Percentiles rank a stretch among this genome's conserved stretches.
phyloP scores from a whole-genome alignment of 352 stramenopile species.

The Globisporangium heterothallicum region DNA sequence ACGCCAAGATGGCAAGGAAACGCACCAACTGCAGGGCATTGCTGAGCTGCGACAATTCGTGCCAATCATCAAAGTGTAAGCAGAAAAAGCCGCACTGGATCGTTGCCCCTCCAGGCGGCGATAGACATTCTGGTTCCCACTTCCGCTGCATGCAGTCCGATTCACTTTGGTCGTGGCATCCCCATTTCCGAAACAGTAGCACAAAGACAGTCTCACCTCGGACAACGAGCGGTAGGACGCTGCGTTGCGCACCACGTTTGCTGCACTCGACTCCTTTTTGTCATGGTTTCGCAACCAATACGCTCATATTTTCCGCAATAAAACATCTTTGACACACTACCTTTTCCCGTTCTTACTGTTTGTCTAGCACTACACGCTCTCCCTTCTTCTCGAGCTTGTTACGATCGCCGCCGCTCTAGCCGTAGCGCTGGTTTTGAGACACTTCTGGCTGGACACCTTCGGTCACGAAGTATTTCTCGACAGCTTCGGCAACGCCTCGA shows the following conservation, averaged over 20 bases:
- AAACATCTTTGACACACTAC: constrained; percentile 8
- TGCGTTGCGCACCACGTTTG: no score
- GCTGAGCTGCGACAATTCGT: constrained; percentile 15
- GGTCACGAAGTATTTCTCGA: constrained; percentile 81
- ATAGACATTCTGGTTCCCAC: background rate
- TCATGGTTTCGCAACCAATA: background rate
- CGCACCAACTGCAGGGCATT: constrained; percentile 4
- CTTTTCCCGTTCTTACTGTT: constrained; percentile 1
- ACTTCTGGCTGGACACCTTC: constrained; percentile 76
- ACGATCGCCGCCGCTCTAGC: constrained; percentile 18
- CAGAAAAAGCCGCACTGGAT: background rate
- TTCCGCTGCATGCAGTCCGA: background rate
- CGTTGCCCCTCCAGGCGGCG: background rate
- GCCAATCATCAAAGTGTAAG: constrained; percentile 25
- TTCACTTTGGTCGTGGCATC: background rate
- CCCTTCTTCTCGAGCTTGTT: background rate
- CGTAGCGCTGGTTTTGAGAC: constrained; percentile 75
- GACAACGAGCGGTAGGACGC: no score
- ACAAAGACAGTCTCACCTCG: no score
- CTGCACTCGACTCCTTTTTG: background rate
- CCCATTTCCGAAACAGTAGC: no score
- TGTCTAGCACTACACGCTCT: constrained; percentile 7
- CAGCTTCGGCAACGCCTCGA: constrained; percentile 86
- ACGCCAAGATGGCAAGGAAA: background rate
- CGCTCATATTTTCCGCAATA: background rate